phyloP scores from a whole-genome alignment of 1,139 yeast species.

The Kodamaea alishanica region DNA sequence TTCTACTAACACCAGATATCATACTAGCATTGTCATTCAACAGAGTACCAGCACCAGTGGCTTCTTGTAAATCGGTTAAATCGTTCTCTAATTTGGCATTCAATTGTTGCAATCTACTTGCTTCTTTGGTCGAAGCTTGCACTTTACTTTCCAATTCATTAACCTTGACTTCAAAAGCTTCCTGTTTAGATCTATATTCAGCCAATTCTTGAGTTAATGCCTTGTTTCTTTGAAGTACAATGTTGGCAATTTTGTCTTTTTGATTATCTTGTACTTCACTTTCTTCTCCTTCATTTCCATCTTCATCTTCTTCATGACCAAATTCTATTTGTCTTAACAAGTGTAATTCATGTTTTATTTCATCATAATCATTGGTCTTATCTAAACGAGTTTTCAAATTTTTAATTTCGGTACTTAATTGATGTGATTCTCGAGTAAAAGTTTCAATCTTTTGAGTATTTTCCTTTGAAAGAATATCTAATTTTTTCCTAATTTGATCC shows the following conservation, averaged over 20 bases:
- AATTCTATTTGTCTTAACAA: slow-evolving; percentile 74
- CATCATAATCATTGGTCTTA: slow-evolving; percentile 64
- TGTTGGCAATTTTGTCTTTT: slow-evolving; percentile 35
- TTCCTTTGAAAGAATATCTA: slow-evolving; percentile 31
- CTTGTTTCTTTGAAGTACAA: slow-evolving; percentile 58
- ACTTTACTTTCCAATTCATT: slow-evolving; percentile 39
- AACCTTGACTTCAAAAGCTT: slow-evolving; percentile 34
- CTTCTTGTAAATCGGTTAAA: slow-evolving; percentile 49
- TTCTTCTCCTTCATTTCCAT: slow-evolving; percentile 12
- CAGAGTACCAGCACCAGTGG: slow-evolving; percentile 30
- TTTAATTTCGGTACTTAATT: slow-evolving; percentile 49
- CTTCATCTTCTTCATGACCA: slow-evolving; percentile 43
- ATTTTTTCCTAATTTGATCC: slow-evolving; percentile 45
- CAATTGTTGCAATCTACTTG: slow-evolving; percentile 34
- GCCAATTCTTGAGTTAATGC: slow-evolving; percentile 60
- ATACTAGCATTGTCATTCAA: slow-evolving; percentile 67
- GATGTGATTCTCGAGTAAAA: slow-evolving; percentile 44
- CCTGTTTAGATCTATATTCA: slow-evolving; percentile 51
- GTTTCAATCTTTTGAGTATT: slow-evolving; percentile 31
- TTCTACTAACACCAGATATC: slow-evolving; percentile 57
- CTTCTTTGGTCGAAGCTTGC: slow-evolving; percentile 29
- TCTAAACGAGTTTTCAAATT: slow-evolving; percentile 45
- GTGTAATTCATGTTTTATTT: slow-evolving; percentile 68
- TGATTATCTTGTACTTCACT: slow-evolving; percentile 10
- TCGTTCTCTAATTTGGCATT: slow-evolving; percentile 72